Conservation (phyloP, 306 rosid genomes). For the Dalbergia cultrata region DNA sequence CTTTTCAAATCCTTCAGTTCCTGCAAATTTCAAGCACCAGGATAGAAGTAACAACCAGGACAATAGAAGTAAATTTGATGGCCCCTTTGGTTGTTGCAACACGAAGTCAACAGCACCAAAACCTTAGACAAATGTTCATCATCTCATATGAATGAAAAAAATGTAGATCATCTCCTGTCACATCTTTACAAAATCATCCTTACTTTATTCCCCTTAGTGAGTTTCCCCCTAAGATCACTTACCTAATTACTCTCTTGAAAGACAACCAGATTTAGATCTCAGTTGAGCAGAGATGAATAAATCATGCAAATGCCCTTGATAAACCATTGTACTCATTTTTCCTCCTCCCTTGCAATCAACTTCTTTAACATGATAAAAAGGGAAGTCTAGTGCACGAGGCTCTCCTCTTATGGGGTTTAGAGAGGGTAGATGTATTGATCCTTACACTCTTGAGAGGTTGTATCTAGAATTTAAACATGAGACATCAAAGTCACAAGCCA, state of each 20-base stretch:
- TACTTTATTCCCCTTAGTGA: no score
- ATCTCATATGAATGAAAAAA: slow-evolving; percentile 1
- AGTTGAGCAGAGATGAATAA: background rate
- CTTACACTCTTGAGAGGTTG: no score
- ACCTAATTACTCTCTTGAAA: no score
- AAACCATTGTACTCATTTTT: background rate
- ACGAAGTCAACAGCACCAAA: background rate
- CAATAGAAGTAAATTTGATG: background rate
- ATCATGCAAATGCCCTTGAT: background rate
- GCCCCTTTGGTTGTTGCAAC: background rate
- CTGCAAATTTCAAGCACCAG: slow-evolving; percentile 58
- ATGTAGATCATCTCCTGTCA: background rate
- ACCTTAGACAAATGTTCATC: background rate
- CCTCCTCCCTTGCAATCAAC: background rate
- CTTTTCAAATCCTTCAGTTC: slow-evolving; percentile 63
- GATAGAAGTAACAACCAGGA: no score
- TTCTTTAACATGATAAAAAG: no score
- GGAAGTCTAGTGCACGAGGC: no score
- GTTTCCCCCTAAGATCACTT: no score
- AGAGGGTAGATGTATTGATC: no score
- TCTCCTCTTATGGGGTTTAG: no score
- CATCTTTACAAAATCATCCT: background rate
- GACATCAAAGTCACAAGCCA: no score
- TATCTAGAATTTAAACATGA: no score
- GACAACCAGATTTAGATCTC: background rate